Conservation (phyloP, 371 early-diverging fungal species). For the Mortierella sp. region DNA sequence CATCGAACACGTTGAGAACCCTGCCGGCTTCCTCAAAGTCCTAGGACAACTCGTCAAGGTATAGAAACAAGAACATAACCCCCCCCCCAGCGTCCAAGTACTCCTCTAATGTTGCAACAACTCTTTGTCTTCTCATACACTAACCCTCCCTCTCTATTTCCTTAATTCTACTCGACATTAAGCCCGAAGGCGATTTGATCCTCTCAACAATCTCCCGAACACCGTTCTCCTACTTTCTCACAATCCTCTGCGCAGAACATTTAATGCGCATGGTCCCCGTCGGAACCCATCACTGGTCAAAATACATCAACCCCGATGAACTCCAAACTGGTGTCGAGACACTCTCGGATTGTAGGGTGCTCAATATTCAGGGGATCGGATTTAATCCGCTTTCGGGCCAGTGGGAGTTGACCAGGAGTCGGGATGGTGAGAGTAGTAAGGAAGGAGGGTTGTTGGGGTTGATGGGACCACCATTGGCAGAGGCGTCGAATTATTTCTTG, state of each 20-base stretch:
- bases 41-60: conserved; percentile 76
- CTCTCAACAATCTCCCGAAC: conserved; percentile 95
- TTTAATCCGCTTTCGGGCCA: conserved; percentile 58
- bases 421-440: conserved; percentile 1
- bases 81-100: no score
- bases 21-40: conserved; percentile 76
- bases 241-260: conserved; percentile 90
- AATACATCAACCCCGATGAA: conserved; percentile 85
- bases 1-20: conserved; percentile 92
- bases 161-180: background rate
- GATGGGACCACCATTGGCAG: conserved; percentile 31
- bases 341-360: conserved; percentile 37
- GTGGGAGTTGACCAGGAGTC: conserved; percentile 48
- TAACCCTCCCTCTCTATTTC: background rate
- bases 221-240: conserved; percentile 78
- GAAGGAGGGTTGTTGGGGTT: conserved; percentile 15
- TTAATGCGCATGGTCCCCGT: conserved; percentile 83
- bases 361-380: conserved; percentile 54
- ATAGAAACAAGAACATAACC: background rate
- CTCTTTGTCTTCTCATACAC: background rate
- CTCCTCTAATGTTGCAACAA: background rate
- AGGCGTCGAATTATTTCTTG: conserved; percentile 39
- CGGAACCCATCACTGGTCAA: conserved; percentile 91
- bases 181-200: conserved; percentile 83
- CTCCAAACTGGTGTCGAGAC: conserved; percentile 52